Conservation (phyloP, 2,329 filamentous ascomycete genomes). For the Neofusicoccum sp. region DNA sequence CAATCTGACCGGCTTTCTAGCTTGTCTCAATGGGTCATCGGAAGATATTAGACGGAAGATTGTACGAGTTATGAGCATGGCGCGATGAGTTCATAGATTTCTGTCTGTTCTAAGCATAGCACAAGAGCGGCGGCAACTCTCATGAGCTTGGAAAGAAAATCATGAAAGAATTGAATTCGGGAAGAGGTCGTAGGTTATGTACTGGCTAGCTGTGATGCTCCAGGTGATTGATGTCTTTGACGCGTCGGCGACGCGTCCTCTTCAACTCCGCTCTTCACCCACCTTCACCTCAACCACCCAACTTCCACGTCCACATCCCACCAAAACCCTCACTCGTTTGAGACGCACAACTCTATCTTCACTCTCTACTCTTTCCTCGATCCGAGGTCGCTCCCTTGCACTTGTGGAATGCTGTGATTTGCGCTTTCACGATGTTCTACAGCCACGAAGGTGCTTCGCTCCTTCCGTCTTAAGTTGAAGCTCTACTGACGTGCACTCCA, state of each 20-base stretch:
- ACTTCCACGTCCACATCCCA: too few relatives aligned
- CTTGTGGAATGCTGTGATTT: background rate
- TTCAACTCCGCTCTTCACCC: background rate
- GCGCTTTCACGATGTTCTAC: constrained; percentile 73
- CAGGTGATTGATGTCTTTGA: background rate
- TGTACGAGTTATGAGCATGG: constrained; percentile 18
- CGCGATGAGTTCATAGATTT: constrained; percentile 9
- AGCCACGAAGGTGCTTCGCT: constrained; percentile 74
- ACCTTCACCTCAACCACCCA: too few relatives aligned
- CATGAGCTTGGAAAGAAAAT: background rate
- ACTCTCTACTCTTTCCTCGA: background rate
- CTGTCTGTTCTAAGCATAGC: constrained; percentile 6
- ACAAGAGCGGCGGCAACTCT: background rate
- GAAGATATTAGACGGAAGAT: constrained; percentile 11
- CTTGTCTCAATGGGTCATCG: background rate
- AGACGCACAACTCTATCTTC: background rate
- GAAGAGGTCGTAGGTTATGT: too few relatives aligned
- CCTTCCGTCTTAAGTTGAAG: background rate
- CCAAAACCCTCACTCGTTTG: too few relatives aligned
- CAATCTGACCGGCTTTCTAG: background rate
- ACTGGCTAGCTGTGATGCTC: too few relatives aligned
- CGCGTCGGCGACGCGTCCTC: background rate
- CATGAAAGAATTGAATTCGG: background rate
- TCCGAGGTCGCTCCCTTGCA: background rate
- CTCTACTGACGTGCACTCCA: constrained; percentile 33